Conservation (phyloP, 345 rosid species). For the Salix purpurea region DNA sequence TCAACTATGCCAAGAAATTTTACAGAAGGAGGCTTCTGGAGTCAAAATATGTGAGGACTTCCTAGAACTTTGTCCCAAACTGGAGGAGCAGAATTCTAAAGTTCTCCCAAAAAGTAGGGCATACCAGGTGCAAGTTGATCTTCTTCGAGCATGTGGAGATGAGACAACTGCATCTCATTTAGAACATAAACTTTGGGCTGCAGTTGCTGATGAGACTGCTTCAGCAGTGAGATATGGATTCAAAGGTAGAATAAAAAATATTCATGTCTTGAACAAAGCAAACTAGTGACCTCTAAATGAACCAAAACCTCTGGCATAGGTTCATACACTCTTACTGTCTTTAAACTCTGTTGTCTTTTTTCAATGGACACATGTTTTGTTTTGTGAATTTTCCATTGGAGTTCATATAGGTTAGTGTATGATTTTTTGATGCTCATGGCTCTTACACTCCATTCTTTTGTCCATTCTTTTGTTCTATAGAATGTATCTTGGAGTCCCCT, state of each 20-base stretch:
- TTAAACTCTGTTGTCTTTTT: background rate
- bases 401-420: conserved; percentile 11
- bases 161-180: conserved; percentile 50
- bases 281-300: background rate
- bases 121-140: conserved; percentile 90
- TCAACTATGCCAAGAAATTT: conserved; percentile 79
- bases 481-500: conserved; percentile 53
- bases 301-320: background rate
- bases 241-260: conserved; percentile 48
- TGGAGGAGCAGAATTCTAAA: conserved; percentile 73
- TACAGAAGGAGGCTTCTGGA: conserved; percentile 63
- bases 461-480: conserved; percentile 29
- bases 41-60: conserved; percentile 62
- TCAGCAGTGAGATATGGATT: conserved; percentile 90
- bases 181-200: conserved; percentile 79
- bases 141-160: conserved; percentile 72
- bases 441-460: conserved; percentile 5
- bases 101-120: conserved; percentile 86
- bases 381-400: conserved; percentile 1
- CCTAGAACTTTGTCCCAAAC: conserved; percentile 60
- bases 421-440: background rate
- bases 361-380: background rate
- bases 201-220: conserved; percentile 96
- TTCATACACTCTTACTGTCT: background rate
- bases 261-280: background rate